Evolutionary conservation across 2,329 filamentous ascomycete genomes (phyloP).

Genomic region (Cordyceps cateniannulata): DNA sequence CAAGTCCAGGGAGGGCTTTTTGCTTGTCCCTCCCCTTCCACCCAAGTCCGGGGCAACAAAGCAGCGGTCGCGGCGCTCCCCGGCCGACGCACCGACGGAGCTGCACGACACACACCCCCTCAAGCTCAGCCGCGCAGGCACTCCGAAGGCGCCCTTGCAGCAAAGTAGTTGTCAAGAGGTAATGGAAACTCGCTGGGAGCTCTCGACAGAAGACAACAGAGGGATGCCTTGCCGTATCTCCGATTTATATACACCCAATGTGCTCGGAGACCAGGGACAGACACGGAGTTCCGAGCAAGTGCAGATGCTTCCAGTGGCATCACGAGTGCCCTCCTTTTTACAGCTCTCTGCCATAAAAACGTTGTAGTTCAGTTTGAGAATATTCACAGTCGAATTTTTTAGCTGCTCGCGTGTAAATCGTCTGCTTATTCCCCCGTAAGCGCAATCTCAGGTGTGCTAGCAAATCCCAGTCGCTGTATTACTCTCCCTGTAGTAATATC

Average conservation of each 20-base stretch:
- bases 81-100: conserved; percentile 9
- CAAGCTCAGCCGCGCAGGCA: neutral
- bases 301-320: too few relatives aligned
- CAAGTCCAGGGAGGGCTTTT: too few relatives aligned
- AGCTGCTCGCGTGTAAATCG: neutral
- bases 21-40: too few relatives aligned
- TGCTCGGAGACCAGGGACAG: neutral
- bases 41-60: too few relatives aligned
- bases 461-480: conserved; percentile 4
- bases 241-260: neutral
- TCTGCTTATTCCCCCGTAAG: neutral
- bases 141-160: neutral
- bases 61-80: conserved; percentile 3
- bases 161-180: neutral
- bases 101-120: neutral
- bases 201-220: neutral
- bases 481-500: conserved; percentile 11
- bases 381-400: neutral
- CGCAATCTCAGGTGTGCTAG: neutral
- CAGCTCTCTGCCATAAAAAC: too few relatives aligned
- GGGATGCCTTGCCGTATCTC: neutral
- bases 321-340: too few relatives aligned
- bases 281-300: conserved; percentile 2
- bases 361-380: neutral
- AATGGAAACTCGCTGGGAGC: conserved; percentile 2